Conservation (phyloP, 345 rosid species). For the Rhodomyrtus tomentosa region DNA sequence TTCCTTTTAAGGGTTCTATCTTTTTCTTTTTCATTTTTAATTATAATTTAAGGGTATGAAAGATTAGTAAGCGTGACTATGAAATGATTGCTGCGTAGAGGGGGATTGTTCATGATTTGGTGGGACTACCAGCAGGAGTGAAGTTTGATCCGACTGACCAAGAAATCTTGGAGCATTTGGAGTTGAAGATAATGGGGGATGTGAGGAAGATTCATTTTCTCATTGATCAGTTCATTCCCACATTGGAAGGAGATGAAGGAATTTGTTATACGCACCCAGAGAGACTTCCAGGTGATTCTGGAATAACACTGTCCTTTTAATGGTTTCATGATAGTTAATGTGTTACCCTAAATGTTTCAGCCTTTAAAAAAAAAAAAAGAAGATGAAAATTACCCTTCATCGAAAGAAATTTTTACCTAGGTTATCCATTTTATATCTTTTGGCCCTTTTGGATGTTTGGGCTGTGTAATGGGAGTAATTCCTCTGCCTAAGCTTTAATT, state of each 20-base stretch:
- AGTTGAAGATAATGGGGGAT: conserved; percentile 57
- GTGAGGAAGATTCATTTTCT: conserved; percentile 60
- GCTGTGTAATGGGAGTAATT: neutral
- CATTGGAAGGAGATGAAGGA: conserved; percentile 80
- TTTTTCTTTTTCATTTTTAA: too few relatives aligned
- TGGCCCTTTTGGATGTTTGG: neutral
- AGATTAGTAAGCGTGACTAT: neutral
- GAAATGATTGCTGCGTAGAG: conserved; percentile 15
- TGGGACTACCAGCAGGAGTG: conserved; percentile 89
- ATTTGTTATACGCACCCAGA: conserved; percentile 95
- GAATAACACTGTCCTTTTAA: neutral
- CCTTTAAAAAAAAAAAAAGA: neutral
- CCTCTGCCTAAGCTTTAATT: too few relatives aligned
- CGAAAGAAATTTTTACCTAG: neutral
- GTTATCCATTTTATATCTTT: too few relatives aligned
- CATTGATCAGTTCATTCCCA: conserved; percentile 75
- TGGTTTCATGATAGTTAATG: neutral
- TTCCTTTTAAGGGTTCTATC: neutral
- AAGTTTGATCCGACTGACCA: conserved; percentile 89
- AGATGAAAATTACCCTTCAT: neutral
- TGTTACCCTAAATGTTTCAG: neutral
- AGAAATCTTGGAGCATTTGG: conserved; percentile 84
- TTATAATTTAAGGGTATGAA: neutral
- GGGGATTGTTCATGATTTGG: conserved; percentile 49
- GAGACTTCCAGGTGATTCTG: conserved; percentile 63